Evolutionary conservation across 2,329 filamentous ascomycete genomes (phyloP), one percentile per base, ranked within the genome.

Genomic region (Hysterium pulicare): DNA sequence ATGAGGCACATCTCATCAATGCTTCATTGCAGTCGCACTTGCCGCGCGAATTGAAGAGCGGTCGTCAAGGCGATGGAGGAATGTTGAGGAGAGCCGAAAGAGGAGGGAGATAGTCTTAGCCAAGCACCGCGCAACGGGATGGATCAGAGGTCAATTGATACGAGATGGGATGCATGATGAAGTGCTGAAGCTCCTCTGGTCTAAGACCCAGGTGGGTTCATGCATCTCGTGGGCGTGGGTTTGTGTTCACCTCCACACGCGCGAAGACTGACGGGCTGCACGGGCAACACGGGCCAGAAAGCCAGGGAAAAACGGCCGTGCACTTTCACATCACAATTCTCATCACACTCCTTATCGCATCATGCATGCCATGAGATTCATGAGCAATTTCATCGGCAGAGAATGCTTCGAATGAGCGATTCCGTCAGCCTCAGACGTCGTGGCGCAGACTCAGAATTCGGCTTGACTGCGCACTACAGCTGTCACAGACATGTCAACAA

Each of bases 21-120:
- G 38, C 23, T 36, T 45, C 53, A 55, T 57, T 31, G 48, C 48
- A 44, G 44, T 39, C 34, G 51, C 41, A 43, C 46, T 47, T 53
- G 49, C 47, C 44, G 42, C 20, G 38, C 31, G 19, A 34, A 32
- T 47, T 44, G 43, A 23, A 19, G 40, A 31, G 41, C 33, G 40
- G 40, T 47, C 38, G 48, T 40, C 26, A 40, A 33, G 47, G 44
- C 15, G 41, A 44, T 38, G 21, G 33, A 45, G 46, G 42, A 51
- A 51, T 46, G 48, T 17, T n/a, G 39, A 26, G 20, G 30, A 34
- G 32, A 33, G 28, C 23, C 11, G 28, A 34, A 38, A 21, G 13
- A 21, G 13, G 37, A 5, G 9, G 26, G 11, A 26, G 26, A 15
- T 40, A 17, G 17, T 40, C 24, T n/a, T n/a, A 31, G 15, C 33